Evolutionary conservation across 352 stramenopile species (phyloP).

Genomic region (Globisporangium viniferum): DNA sequence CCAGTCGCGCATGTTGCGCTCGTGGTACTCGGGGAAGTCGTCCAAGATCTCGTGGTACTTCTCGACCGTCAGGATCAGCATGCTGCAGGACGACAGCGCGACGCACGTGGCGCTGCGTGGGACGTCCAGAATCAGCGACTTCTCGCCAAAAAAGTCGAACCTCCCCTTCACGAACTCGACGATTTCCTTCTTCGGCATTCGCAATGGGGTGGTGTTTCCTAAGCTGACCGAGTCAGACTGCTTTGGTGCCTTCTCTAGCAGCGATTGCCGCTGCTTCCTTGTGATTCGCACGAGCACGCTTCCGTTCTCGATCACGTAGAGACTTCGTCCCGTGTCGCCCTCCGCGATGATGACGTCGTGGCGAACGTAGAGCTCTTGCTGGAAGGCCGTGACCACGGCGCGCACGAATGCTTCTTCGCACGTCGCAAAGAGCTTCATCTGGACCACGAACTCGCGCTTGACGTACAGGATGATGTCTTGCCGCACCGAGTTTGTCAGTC

Average conservation of each 20-base stretch:
- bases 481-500: slow-evolving; percentile 26
- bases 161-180: slow-evolving; percentile 39
- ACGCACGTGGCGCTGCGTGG: slow-evolving; percentile 42
- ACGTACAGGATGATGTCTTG: slow-evolving; percentile 39
- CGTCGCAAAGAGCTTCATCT: slow-evolving; percentile 55
- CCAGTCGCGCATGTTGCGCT: slow-evolving; percentile 47
- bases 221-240: neutral
- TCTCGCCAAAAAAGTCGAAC: slow-evolving; percentile 48
- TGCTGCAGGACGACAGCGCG: slow-evolving; percentile 34
- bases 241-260: neutral
- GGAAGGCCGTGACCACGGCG: slow-evolving; percentile 56
- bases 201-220: neutral
- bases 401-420: slow-evolving; percentile 61
- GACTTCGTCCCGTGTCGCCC: slow-evolving; percentile 49
- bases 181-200: neutral
- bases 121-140: slow-evolving; percentile 40
- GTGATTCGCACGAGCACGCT: slow-evolving; percentile 27
- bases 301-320: slow-evolving; percentile 71
- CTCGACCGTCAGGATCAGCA: slow-evolving; percentile 42
- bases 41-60: slow-evolving; percentile 43
- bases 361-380: slow-evolving; percentile 70
- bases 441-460: slow-evolving; percentile 42
- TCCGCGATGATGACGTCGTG: slow-evolving; percentile 76
- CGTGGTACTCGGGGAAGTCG: slow-evolving; percentile 45
- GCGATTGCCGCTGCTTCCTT: slow-evolving; percentile 9